A percentile compares a stretch with the other conserved stretches of the same genome.
These are phyloP conservation scores for Quercus aquifolioides DNA, from an alignment of 306 rosid genomes.

Conservation along the genomic window DNA sequence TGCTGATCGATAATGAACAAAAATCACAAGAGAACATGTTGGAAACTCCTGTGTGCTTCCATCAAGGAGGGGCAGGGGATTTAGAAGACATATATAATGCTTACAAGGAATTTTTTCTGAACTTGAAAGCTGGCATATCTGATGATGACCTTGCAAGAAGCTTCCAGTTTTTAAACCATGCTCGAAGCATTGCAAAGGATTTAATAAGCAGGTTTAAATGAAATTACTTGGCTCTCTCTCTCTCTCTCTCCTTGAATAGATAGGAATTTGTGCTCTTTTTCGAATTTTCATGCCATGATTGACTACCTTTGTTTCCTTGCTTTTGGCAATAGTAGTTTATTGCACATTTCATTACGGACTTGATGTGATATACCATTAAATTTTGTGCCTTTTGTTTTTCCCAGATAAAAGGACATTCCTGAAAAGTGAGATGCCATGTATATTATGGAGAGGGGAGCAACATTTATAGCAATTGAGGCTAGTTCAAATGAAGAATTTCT, in stretches of 20 bases:
- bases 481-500: conserved; percentile 4
- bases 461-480: neutral
- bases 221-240: neutral
- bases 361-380: neutral
- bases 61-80: neutral
- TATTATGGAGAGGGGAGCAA: neutral
- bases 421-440: neutral
- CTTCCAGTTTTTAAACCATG: conserved; percentile 46
- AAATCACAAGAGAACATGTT: conserved; percentile 21
- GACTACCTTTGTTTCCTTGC: neutral
- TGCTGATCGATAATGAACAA: conserved; percentile 25
- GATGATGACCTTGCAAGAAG: conserved; percentile 37
- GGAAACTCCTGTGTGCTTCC: conserved; percentile 13
- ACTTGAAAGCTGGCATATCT: conserved; percentile 45
- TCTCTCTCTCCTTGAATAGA: neutral
- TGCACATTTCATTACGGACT: neutral
- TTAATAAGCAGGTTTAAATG: conserved; percentile 38
- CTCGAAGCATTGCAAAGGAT: conserved; percentile 58
- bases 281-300: neutral
- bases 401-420: neutral
- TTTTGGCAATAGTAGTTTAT: neutral
- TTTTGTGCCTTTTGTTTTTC: neutral
- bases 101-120: conserved; percentile 47
- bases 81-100: conserved; percentile 23
- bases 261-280: neutral